phyloP scores from a whole-genome alignment of 2,329 filamentous ascomycete species.

The Aspergillus sp. region DNA sequence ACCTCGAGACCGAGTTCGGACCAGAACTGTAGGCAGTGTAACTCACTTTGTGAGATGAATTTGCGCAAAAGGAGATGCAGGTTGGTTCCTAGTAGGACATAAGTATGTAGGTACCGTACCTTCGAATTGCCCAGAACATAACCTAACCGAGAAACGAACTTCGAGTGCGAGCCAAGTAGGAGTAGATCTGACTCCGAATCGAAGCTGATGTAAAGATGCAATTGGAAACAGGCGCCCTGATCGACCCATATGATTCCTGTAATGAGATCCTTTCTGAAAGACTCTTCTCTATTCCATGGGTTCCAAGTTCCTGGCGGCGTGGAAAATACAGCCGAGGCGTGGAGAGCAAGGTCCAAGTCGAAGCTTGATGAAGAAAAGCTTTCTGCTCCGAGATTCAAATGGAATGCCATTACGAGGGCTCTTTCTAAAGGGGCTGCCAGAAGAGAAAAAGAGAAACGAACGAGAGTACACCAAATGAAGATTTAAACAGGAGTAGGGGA shows the following conservation, averaged over 20 bases:
- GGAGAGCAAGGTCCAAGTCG: slow-evolving; percentile 20
- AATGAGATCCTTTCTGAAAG: slow-evolving; percentile 8
- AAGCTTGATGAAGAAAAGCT: slow-evolving; percentile 11
- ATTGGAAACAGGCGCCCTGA: slow-evolving; percentile 26
- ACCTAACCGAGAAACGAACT: slow-evolving; percentile 18
- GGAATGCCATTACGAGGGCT: slow-evolving; percentile 17
- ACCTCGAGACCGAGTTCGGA: slow-evolving; percentile 28
- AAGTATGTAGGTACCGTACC: slow-evolving; percentile 14
- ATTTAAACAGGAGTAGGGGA: background rate
- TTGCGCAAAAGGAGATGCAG: too few relatives aligned
- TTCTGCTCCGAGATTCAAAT: slow-evolving; percentile 23
- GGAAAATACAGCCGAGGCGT: slow-evolving; percentile 18
- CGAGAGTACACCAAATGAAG: background rate
- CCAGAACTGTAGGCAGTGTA: slow-evolving; percentile 28
- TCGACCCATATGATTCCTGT: slow-evolving; percentile 27
- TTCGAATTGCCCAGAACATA: slow-evolving; percentile 25
- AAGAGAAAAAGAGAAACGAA: background rate
- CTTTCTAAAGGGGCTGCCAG: background rate
- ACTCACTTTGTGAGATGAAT: background rate
- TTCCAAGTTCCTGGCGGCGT: background rate
- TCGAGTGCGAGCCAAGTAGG: background rate
- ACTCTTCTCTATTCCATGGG: background rate
- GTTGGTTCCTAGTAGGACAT: background rate
- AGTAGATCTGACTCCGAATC: background rate
- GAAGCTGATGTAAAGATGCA: slow-evolving; percentile 26